phyloP scores from a whole-genome alignment of 2,329 filamentous ascomycete genomes.

The Pestalotiopsis fici region DNA sequence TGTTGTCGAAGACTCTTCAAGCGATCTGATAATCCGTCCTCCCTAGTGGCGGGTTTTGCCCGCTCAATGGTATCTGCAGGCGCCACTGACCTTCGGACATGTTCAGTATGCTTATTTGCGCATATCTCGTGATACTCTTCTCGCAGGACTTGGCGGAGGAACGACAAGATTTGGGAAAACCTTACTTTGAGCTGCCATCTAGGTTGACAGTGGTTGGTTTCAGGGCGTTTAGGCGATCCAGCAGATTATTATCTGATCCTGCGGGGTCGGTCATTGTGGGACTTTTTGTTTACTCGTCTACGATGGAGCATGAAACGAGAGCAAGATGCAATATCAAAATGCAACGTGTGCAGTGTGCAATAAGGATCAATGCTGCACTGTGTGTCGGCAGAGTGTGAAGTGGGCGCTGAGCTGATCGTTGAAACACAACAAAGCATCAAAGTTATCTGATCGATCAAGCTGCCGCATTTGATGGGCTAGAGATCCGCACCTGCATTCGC shows the following conservation, averaged over 20 bases:
- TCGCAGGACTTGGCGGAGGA: slow-evolving; percentile 10
- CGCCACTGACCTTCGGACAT: slow-evolving; percentile 21
- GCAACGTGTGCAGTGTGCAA: not conserved
- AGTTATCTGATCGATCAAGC: not conserved
- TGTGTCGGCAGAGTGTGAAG: not conserved
- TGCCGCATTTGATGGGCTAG: not conserved
- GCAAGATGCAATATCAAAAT: not conserved
- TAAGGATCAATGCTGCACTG: not conserved
- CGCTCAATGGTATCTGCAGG: slow-evolving; percentile 40
- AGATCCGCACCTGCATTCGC: not conserved
- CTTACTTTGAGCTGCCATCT: slow-evolving; percentile 41
- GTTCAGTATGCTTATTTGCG: slow-evolving; percentile 20
- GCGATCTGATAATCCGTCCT: slow-evolving; percentile 53
- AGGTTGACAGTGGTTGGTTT: slow-evolving; percentile 38
- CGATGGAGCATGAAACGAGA: not conserved
- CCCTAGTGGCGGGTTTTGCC: slow-evolving; percentile 42
- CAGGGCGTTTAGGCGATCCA: slow-evolving; percentile 57
- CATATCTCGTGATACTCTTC: too few species aligned
- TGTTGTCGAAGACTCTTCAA: slow-evolving; percentile 51
- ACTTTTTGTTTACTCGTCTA: not conserved
- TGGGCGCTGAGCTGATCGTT: not conserved
- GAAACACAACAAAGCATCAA: not conserved
- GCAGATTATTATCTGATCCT: slow-evolving; percentile 44
- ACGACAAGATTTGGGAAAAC: slow-evolving; percentile 9
- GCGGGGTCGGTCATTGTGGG: slow-evolving; percentile 20